A percentile compares a stretch with the other conserved stretches of the same genome.
These are phyloP conservation scores for Colletotrichum gloeosporioides DNA, from an alignment of 2,329 filamentous ascomycete species.

Conservation along the genomic window DNA sequence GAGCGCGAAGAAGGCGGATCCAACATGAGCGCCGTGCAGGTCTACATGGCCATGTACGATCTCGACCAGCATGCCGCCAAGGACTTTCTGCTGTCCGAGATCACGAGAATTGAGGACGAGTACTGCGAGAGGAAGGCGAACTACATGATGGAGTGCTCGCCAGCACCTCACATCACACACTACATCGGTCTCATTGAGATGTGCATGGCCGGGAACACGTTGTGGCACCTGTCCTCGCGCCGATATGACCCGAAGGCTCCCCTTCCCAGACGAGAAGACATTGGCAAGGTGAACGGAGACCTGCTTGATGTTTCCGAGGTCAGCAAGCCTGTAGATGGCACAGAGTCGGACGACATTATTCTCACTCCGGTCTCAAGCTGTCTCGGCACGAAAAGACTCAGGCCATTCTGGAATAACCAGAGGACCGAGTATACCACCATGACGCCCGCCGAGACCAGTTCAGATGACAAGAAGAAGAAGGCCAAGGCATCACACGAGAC, in stretches of 20 bases:
- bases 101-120: neutral
- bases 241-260: neutral
- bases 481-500: neutral
- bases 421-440: neutral
- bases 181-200: neutral
- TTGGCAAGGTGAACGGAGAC: neutral
- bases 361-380: neutral
- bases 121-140: conserved; percentile 1
- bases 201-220: conserved; percentile 4
- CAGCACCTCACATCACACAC: neutral
- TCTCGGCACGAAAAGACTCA: neutral
- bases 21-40: neutral
- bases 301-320: neutral
- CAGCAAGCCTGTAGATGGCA: neutral
- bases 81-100: neutral
- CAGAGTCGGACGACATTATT: neutral
- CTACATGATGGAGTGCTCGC: neutral
- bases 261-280: neutral
- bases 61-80: neutral
- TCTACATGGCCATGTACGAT: neutral
- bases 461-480: neutral
- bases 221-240: conserved; percentile 1
- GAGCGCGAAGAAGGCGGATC: neutral
- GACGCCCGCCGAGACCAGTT: neutral
- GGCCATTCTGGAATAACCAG: neutral